phyloP scores from a whole-genome alignment of 1,139 yeast species.

The Saccharomycopsis phalli region DNA sequence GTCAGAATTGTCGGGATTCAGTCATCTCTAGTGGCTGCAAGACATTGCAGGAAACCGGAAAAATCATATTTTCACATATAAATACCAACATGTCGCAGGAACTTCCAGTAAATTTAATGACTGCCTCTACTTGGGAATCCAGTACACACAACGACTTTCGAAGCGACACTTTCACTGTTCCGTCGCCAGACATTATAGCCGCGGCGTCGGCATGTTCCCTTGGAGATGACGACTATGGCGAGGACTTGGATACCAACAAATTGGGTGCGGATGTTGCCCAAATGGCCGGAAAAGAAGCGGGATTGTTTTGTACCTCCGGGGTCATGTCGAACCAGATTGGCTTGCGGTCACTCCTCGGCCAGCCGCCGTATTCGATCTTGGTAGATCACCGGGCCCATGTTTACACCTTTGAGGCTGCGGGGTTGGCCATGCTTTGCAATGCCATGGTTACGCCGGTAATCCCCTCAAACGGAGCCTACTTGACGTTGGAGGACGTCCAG shows the following conservation, averaged over 20 bases:
- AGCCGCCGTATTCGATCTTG: conserved; percentile 79
- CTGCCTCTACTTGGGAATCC: conserved; percentile 2
- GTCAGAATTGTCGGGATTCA: no score
- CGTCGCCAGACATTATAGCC: conserved; percentile 65
- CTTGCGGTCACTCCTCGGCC: conserved; percentile 63
- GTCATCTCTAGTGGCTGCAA: no score
- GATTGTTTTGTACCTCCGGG: conserved; percentile 79
- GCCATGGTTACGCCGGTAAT: conserved; percentile 85
- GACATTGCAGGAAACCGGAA: no score
- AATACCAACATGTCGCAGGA: no score
- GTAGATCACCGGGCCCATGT: conserved; percentile 87
- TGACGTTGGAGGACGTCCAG: conserved; percentile 74
- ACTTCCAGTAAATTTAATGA: not conserved
- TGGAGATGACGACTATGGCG: conserved; percentile 88
- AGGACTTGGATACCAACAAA: conserved; percentile 60
- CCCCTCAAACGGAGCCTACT: conserved; percentile 63
- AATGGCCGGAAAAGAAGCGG: conserved; percentile 77
- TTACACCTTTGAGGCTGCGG: conserved; percentile 81
- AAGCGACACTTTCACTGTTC: conserved; percentile 91
- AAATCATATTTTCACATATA: no score
- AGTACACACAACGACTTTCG: conserved; percentile 35
- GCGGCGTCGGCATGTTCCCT: conserved; percentile 52
- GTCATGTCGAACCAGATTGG: conserved; percentile 89
- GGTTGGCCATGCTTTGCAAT: conserved; percentile 79
- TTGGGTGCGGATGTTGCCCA: conserved; percentile 60